phyloP scores from a whole-genome alignment of 306 rosid genomes.

The Luffa acutangula region DNA sequence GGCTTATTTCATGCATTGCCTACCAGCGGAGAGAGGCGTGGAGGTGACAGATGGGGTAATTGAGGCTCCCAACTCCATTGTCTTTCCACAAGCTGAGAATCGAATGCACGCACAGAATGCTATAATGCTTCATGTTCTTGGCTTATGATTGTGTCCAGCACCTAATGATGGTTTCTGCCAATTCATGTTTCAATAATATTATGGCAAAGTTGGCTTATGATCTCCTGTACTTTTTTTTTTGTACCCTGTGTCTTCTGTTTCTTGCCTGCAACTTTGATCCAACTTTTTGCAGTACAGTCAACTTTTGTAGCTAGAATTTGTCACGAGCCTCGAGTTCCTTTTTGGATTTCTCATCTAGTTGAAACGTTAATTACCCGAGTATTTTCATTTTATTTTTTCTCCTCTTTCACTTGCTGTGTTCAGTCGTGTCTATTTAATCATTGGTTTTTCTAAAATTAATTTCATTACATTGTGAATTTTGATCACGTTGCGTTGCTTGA shows the following conservation, averaged over 20 bases:
- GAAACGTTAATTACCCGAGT: not conserved
- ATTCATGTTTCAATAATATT: not conserved
- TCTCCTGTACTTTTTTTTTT: not conserved
- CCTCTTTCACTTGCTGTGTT: not conserved
- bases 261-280: not conserved
- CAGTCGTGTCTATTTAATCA: not conserved
- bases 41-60: constrained; percentile 85
- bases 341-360: not conserved
- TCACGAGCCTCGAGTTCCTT: not conserved
- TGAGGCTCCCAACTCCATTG: constrained; percentile 86
- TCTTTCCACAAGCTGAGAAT: constrained; percentile 93
- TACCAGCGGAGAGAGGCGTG: constrained; percentile 96
- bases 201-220: not conserved
- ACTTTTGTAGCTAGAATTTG: not conserved
- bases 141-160: constrained; percentile 23
- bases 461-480: too few species aligned
- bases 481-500: too few species aligned
- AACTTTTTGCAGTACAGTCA: not conserved
- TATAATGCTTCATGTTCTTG: constrained; percentile 82
- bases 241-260: not conserved
- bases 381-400: not conserved
- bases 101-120: constrained; percentile 98
- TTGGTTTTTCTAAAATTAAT: too few species aligned
- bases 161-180: not conserved
- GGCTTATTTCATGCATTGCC: constrained; percentile 87